A percentile compares a stretch with the other conserved stretches of the same genome.
Evolutionary conservation across 176 grass and related monocot genomes (phyloP).

Genomic region (Neostapfia colusana): DNA sequence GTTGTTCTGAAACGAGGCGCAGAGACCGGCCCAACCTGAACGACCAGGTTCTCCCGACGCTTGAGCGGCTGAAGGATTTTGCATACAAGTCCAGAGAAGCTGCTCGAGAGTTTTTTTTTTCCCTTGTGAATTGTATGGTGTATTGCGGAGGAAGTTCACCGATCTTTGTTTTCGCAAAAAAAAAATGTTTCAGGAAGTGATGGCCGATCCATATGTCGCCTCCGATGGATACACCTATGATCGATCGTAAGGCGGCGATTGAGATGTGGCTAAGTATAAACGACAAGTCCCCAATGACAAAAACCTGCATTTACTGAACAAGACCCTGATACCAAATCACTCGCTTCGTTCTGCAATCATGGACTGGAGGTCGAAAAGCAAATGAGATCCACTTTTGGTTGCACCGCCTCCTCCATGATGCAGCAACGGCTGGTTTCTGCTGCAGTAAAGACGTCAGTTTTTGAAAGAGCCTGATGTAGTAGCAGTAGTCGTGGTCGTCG

Average conservation of each 20-base stretch:
- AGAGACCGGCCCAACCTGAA: conserved; percentile 64
- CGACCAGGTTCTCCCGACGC: conserved; percentile 45
- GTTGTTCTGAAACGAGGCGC: conserved; percentile 71
- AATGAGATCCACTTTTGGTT: conserved; percentile 2
- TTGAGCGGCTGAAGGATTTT: conserved; percentile 58
- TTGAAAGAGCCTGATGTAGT: background rate
- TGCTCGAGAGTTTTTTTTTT: background rate
- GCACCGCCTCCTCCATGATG: conserved; percentile 1
- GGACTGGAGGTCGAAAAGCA: conserved; percentile 59
- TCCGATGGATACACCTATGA: conserved; percentile 92
- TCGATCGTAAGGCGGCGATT: conserved; percentile 65
- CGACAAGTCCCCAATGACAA: conserved; percentile 76
- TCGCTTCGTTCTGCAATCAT: conserved; percentile 84
- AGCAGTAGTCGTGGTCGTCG: no score
- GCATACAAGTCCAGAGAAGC: conserved; percentile 39
- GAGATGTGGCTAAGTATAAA: conserved; percentile 75
- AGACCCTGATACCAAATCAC: conserved; percentile 66
- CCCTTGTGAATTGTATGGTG: background rate
- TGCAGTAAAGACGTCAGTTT: background rate
- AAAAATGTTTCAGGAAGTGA: conserved; percentile 52
- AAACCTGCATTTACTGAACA: conserved; percentile 66
- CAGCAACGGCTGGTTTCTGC: background rate
- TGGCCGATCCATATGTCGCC: conserved; percentile 68
- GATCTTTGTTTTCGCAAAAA: background rate
- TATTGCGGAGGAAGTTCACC: background rate